Evolutionary conservation across 192 early-diverging fungal genomes (phyloP), one percentile per base, ranked within the genome.

Genomic region (Gonapodya sp.): DNA sequence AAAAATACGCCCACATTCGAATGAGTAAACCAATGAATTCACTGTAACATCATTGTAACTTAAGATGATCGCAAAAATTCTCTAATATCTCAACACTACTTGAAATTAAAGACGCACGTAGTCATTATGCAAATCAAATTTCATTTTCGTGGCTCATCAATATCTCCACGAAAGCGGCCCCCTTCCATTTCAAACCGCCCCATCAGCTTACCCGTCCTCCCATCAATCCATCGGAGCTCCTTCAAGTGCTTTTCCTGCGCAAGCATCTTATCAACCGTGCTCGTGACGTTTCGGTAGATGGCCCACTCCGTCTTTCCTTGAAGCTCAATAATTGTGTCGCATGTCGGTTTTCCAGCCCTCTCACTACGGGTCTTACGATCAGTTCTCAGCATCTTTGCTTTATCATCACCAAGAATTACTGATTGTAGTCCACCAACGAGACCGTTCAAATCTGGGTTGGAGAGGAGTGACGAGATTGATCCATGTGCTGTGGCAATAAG

Each of bases 401-500:
- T 8, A 32, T 8, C 31, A 33, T 77, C 75, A 31, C 75, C 75
- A 2, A 32, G 75, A 34, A 77, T 77, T 8, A 77, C 75, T 16
- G 75, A 16, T 34, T 77, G 75, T 8, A 77, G 75, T 18, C 75
- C 75, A 34, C 75, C 75, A 34, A 77, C 31, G 8, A 77, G 31
- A 34, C 8, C 2, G 18, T 18, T 32, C 75, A 77, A 77, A 33
- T 77, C 75, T 16, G 75, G 75, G 31, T 77, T 77, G 8, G 75
- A 2, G 75, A 77, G 75, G 8, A 77, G 18, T 34, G 75, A 2
- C 18, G 8, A 8, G 8, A 77, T 16, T 14, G 30, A 32, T 14
- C 75, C 75, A 77, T 77, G 75, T 34, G 75, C 75, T 14, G 75
- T 77, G 8, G 75, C 75, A 34, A 77, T 34, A 33, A 77, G 75